phyloP scores from a whole-genome alignment of 768 basidiomycete species.

The Calocybe gangraenosa region DNA sequence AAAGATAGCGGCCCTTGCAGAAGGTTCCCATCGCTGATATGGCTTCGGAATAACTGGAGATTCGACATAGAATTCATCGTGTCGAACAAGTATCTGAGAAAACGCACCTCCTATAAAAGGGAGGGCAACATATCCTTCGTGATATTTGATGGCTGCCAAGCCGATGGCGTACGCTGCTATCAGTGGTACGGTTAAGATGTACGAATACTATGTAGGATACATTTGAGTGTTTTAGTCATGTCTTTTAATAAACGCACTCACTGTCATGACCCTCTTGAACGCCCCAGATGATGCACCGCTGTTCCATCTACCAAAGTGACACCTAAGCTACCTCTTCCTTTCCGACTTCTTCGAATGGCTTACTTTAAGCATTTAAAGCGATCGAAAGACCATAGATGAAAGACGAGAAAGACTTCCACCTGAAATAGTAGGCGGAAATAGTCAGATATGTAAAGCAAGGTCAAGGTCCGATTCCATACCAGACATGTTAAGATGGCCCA shows the following conservation, averaged over 20 bases:
- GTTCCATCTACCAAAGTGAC: slow-evolving; percentile 50
- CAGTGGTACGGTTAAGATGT: slow-evolving; percentile 59
- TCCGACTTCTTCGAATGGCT: slow-evolving; percentile 13
- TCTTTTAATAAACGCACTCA: slow-evolving; percentile 26
- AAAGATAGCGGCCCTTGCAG: slow-evolving; percentile 46
- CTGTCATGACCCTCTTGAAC: slow-evolving; percentile 86
- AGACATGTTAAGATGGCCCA: slow-evolving; percentile 54
- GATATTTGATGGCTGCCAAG: slow-evolving; percentile 69
- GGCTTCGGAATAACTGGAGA: slow-evolving; percentile 63
- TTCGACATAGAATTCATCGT: neutral
- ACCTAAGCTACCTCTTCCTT: neutral
- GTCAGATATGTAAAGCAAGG: neutral
- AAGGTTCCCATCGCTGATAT: slow-evolving; percentile 47
- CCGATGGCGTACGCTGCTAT: slow-evolving; percentile 56
- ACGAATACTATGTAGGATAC: slow-evolving; percentile 53
- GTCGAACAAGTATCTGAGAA: neutral
- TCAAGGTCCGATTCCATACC: slow-evolving; percentile 27
- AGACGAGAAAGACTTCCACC: slow-evolving; percentile 61
- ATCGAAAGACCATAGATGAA: slow-evolving; percentile 79
- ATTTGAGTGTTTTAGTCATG: neutral
- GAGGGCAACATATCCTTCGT: slow-evolving; percentile 52
- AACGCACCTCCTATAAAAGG: slow-evolving; percentile 49
- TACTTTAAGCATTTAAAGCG: slow-evolving; percentile 70
- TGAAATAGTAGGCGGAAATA: slow-evolving; percentile 24
- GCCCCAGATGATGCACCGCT: slow-evolving; percentile 63